These are phyloP conservation scores for Rhodotorula sphaerocarpa DNA, from an alignment of 768 basidiomycete genomes.

Conservation along the genomic window DNA sequence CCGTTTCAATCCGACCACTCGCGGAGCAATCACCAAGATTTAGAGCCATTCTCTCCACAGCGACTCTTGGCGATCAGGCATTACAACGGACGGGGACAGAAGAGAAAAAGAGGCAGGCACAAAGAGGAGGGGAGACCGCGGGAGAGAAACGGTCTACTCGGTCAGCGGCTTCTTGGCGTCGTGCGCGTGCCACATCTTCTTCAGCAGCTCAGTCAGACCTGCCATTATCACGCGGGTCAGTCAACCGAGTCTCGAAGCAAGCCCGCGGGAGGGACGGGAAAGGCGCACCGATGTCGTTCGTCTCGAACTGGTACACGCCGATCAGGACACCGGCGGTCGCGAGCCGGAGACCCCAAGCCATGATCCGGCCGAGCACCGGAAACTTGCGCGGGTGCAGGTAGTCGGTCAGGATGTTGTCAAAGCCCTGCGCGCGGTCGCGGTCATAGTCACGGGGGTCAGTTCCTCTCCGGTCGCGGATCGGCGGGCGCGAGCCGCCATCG, in stretches of 20 bases:
- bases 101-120: not conserved
- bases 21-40: too few species aligned
- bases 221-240: constrained; percentile 20
- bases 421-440: constrained; percentile 52
- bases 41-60: too few species aligned
- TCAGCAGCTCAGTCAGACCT: constrained; percentile 81
- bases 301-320: constrained; percentile 96
- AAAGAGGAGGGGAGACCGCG: not conserved
- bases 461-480: too few species aligned
- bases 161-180: not conserved
- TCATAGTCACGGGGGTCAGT: too few species aligned
- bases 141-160: too few species aligned
- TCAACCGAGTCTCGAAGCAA: not conserved
- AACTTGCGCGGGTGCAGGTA: constrained; percentile 91
- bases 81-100: too few species aligned
- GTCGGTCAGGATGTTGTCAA: constrained; percentile 69
- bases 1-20: too few species aligned
- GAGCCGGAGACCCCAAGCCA: constrained; percentile 67
- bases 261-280: too few species aligned
- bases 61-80: too few species aligned
- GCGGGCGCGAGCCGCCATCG: too few species aligned
- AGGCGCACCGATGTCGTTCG: constrained; percentile 87
- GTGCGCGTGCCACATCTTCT: constrained; percentile 58
- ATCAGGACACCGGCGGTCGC: constrained; percentile 73
- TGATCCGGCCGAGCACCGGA: constrained; percentile 62